These are phyloP conservation scores for Nitzschia sp. DNA, from an alignment of 108 stramenopile genomes.

Conservation along the genomic window DNA sequence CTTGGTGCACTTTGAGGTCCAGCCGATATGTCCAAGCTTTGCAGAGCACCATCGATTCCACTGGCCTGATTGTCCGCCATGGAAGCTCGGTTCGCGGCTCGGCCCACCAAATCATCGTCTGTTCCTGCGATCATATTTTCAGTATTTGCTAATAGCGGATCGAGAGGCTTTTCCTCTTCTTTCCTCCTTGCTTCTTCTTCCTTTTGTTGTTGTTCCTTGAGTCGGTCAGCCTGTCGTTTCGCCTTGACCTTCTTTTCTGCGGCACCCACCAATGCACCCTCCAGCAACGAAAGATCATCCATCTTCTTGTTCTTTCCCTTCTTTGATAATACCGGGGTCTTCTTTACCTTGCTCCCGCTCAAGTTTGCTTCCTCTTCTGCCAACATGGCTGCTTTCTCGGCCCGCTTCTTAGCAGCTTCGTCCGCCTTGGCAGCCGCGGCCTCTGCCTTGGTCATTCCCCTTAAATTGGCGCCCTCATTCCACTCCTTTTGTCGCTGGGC, in stretches of 20 bases:
- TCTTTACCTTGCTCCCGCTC: conserved; percentile 42
- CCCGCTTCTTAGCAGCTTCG: conserved; percentile 69
- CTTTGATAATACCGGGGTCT: conserved; percentile 5
- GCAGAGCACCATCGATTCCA: conserved; percentile 71
- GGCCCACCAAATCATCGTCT: conserved; percentile 43
- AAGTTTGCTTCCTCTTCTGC: conserved; percentile 68
- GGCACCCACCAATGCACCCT: conserved; percentile 70
- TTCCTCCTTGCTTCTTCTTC: conserved; percentile 38
- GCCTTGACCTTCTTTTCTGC: conserved; percentile 86
- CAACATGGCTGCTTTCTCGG: conserved; percentile 73
- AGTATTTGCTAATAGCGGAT: conserved; percentile 79
- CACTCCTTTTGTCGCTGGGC: conserved; percentile 48
- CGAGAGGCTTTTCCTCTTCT: conserved; percentile 41
- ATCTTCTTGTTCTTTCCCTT: conserved; percentile 32
- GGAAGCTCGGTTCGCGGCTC: conserved; percentile 59
- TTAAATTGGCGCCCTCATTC: conserved; percentile 63
- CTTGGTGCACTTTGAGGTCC: conserved; percentile 45
- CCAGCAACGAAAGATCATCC: conserved; percentile 67
- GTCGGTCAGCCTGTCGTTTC: conserved; percentile 52
- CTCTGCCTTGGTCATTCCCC: conserved; percentile 47
- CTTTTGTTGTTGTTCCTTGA: conserved; percentile 56
- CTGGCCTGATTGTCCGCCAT: conserved; percentile 52
- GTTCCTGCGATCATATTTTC: conserved; percentile 49
- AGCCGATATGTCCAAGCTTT: conserved; percentile 34
- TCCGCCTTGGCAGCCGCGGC: conserved; percentile 76